Conservation (phyloP, 345 rosid species). For the Aquilaria sinensis region DNA sequence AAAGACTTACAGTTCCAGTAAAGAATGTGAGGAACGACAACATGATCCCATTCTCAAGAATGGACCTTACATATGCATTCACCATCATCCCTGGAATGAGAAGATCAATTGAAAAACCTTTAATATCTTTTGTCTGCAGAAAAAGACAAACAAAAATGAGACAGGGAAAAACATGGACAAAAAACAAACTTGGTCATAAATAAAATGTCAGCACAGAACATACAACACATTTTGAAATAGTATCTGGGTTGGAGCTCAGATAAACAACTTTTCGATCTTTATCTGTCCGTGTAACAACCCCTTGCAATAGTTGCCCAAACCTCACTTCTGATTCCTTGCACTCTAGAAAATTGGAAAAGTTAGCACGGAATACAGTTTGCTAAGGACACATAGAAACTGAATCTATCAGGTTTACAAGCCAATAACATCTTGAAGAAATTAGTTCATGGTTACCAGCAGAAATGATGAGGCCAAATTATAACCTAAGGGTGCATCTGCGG, state of each 20-base stretch:
- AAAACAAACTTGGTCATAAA: constrained; percentile 6
- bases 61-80: constrained; percentile 75
- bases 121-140: constrained; percentile 77
- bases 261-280: constrained; percentile 63
- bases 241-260: constrained; percentile 60
- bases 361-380: too few species aligned
- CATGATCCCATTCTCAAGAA: constrained; percentile 87
- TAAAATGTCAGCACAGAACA: constrained; percentile 16
- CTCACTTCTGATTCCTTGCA: constrained; percentile 33
- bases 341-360: constrained; percentile 27
- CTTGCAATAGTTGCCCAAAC: constrained; percentile 72
- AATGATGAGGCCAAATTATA: too few species aligned
- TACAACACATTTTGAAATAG: constrained; percentile 75
- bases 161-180: neutral
- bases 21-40: constrained; percentile 84
- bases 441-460: too few species aligned
- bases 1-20: constrained; percentile 83
- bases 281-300: constrained; percentile 68
- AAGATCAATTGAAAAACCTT: constrained; percentile 89
- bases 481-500: too few species aligned
- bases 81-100: constrained; percentile 97
- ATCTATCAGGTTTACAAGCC: too few species aligned
- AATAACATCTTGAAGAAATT: too few species aligned
- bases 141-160: constrained; percentile 9
- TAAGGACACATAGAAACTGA: too few species aligned